Evolutionary conservation across 31 red algal genomes (phyloP), one percentile per base, ranked within the genome.

Genomic region (Bonnemaisonia californica): DNA sequence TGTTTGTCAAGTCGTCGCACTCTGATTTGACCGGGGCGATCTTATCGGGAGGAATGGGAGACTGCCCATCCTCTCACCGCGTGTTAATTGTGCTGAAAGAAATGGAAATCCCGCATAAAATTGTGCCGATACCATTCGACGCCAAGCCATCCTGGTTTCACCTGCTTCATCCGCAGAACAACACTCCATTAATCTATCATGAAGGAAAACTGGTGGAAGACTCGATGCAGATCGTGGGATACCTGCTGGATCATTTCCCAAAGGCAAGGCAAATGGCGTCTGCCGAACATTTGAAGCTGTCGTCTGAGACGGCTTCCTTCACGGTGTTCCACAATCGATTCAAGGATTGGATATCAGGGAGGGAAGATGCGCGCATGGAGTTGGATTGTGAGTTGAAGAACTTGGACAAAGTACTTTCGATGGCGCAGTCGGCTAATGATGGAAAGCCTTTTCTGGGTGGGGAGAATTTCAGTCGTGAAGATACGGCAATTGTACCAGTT

Each of bases 121-220:
- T 71, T 65, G 57, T 85, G 30, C 29, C 62, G 27, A 69, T 85
- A 19, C 24, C 64, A 34, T 56, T 64, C 11, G 57, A 73, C 4
- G 51, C 67, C n/a, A 92, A 92, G 66, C 89, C 89, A 36, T 60
- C 32, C 36, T 92, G 89, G 89, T 92, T 77, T 62, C 81, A 80
- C 54, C 59, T 92, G 57, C 74, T 92, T 35, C 71, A 82, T 31
- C 73, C 88, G 1, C 55, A 91, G 36, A 83, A 83, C 35, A 76
- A 57, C 16, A 78, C 80, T 19, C 88, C 88, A 18, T 48, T 81
- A 33, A 71, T 91, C 30, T 91, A 91, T 57, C 88, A 91, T 69
- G 76, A 91, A 59, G 88, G 88, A 1, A 77, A 76, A 62, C 51
- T 91, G 13, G 75, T 91, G 18, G 88, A 82, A 26, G 88, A 91